Evolutionary conservation across 257 asterid species (phyloP).

Genomic region (Plantago major): DNA sequence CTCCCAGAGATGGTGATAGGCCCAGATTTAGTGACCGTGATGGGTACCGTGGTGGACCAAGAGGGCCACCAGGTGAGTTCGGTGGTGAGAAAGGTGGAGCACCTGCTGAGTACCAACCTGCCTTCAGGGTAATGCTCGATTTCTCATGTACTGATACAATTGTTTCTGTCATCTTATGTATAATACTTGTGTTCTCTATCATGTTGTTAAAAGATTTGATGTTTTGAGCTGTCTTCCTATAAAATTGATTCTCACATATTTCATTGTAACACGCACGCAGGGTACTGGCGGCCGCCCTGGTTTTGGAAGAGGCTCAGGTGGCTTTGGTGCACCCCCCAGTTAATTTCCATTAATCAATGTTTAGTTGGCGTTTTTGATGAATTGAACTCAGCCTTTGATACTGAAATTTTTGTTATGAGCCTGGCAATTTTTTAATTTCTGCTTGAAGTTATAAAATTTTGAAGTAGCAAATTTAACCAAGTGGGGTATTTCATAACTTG

Average conservation of each 20-base stretch:
- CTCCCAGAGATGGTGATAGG: constrained; percentile 86
- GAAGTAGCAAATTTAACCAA: too few species aligned
- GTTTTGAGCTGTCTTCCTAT: too few species aligned
- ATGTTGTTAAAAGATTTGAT: too few species aligned
- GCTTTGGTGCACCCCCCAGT: constrained; percentile 52
- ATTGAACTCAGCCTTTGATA: neutral
- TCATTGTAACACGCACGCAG: too few species aligned
- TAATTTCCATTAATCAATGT: constrained; percentile 14
- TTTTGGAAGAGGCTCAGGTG: constrained; percentile 67
- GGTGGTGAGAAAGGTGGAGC: constrained; percentile 92
- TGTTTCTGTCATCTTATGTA: neutral
- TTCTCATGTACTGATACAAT: neutral
- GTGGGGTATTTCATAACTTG: too few species aligned
- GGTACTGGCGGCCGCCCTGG: constrained; percentile 52
- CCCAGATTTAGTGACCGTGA: constrained; percentile 89
- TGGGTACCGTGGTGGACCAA: constrained; percentile 90
- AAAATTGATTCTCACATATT: too few species aligned
- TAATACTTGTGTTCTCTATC: too few species aligned
- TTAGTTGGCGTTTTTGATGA: constrained; percentile 25
- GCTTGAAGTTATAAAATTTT: too few species aligned
- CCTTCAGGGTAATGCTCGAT: constrained; percentile 58
- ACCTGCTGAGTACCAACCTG: constrained; percentile 92
- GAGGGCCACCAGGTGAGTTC: constrained; percentile 82
- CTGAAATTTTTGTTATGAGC: neutral
- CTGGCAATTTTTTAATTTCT: neutral